These are phyloP conservation scores for Telopea speciosissima DNA, from an alignment of 177 flowering plant genomes.

Conservation along the genomic window DNA sequence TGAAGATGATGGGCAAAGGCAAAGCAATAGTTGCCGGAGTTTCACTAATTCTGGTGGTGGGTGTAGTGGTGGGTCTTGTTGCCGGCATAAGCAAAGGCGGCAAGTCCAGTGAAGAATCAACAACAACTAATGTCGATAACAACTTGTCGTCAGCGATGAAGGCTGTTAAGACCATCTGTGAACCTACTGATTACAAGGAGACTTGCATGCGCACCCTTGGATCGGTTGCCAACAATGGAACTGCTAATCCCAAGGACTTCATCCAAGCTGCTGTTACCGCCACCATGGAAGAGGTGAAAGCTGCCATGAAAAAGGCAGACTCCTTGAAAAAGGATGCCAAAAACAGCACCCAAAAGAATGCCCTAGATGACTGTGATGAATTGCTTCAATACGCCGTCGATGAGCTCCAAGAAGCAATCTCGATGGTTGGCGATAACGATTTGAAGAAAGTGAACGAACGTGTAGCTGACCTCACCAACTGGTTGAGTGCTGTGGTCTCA, in stretches of 20 bases:
- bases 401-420: conserved; percentile 30
- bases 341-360: conserved; percentile 8
- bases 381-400: conserved; percentile 29
- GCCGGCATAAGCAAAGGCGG: conserved; percentile 8
- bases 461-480: conserved; percentile 17
- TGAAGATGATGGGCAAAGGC: conserved; percentile 12
- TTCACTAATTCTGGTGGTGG: conserved; percentile 31
- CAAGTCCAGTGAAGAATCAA: no score
- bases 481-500: conserved; percentile 33
- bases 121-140: neutral
- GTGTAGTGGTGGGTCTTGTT: conserved; percentile 26
- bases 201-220: conserved; percentile 22
- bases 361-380: conserved; percentile 34
- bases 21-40: conserved; percentile 15
- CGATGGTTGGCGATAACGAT: conserved; percentile 26
- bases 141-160: conserved; percentile 6
- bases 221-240: conserved; percentile 14
- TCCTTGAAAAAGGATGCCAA: neutral
- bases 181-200: conserved; percentile 37
- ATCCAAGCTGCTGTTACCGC: conserved; percentile 25
- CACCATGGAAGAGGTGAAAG: conserved; percentile 9
- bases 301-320: conserved; percentile 2
- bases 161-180: conserved; percentile 27
- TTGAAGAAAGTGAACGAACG: conserved; percentile 15
- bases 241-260: conserved; percentile 29